phyloP scores from a whole-genome alignment of 1,284 basidiomycete species.

The Boletus smithii region DNA sequence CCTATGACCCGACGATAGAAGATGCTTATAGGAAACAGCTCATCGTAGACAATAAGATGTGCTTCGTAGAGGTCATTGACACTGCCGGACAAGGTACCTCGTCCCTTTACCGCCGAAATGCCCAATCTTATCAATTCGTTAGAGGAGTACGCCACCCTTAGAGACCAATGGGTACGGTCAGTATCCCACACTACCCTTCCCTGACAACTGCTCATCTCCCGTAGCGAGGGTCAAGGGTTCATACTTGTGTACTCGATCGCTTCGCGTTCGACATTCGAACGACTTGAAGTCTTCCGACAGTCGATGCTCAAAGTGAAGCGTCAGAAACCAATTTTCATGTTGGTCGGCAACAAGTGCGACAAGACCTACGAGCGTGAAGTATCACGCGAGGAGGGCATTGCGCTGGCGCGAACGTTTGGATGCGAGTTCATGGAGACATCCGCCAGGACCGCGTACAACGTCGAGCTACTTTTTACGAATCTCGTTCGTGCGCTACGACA shows the following conservation, averaged over 20 bases:
- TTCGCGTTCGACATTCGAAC: conserved; percentile 90
- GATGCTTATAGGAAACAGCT: conserved; percentile 92
- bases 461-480: conserved; percentile 89
- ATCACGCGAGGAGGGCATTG: conserved; percentile 82
- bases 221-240: conserved; percentile 96
- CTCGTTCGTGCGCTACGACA: conserved; percentile 87
- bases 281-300: conserved; percentile 91
- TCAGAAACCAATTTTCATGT: conserved; percentile 80
- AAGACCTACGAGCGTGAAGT: conserved; percentile 85
- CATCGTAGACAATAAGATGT: conserved; percentile 88
- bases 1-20: conserved; percentile 92
- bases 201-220: conserved; percentile 13
- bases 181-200: conserved; percentile 31
- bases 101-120: conserved; percentile 4
- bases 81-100: conserved; percentile 87
- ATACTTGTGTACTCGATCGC: conserved; percentile 98
- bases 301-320: conserved; percentile 94
- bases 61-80: conserved; percentile 90
- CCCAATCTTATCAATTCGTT: conserved; percentile 17
- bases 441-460: conserved; percentile 93
- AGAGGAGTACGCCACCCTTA: conserved; percentile 96
- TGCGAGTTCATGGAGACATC: conserved; percentile 97
- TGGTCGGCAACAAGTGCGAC: conserved; percentile 92
- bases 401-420: conserved; percentile 82
- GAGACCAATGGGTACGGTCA: conserved; percentile 98